phyloP scores from a whole-genome alignment of 805 yeast species.

The Saturnispora bothae region DNA sequence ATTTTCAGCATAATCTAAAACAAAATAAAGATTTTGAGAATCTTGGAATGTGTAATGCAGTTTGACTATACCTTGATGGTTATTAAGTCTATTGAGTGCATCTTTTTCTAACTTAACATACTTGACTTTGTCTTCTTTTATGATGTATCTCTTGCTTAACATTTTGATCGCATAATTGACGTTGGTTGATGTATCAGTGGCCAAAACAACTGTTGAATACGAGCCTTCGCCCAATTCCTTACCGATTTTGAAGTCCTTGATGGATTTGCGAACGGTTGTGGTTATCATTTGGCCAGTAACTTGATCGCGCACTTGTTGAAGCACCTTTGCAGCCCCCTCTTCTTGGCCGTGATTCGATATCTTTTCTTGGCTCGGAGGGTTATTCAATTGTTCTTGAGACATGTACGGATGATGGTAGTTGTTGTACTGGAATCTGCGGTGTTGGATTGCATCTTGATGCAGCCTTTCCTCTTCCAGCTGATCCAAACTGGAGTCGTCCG shows the following conservation, averaged over 20 bases:
- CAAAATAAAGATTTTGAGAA: conserved; percentile 59
- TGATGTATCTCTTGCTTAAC: conserved; percentile 65
- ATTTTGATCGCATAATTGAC: conserved; percentile 66
- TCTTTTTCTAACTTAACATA: conserved; percentile 78
- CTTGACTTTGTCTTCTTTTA: conserved; percentile 73
- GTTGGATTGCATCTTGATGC: conserved; percentile 1
- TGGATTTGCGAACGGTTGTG: conserved; percentile 41
- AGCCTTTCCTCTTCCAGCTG: conserved; percentile 1
- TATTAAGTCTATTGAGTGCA: conserved; percentile 59
- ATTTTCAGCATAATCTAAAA: conserved; percentile 67
- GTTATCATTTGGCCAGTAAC: conserved; percentile 40
- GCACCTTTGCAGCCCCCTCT: conserved; percentile 48
- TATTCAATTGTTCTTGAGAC: not conserved
- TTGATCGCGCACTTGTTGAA: conserved; percentile 33
- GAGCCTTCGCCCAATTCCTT: conserved; percentile 91
- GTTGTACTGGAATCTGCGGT: conserved; percentile 1
- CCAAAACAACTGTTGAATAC: conserved; percentile 86
- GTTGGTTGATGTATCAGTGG: conserved; percentile 59
- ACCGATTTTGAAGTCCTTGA: conserved; percentile 81
- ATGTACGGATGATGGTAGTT: not conserved
- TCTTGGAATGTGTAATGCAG: conserved; percentile 75
- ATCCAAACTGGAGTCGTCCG: conserved; percentile 2
- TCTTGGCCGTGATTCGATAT: conserved; percentile 29
- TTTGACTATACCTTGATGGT: conserved; percentile 47
- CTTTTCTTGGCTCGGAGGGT: conserved; percentile 9